phyloP scores from a whole-genome alignment of 1,139 yeast species.

The Yamadazyma epiphylla region DNA sequence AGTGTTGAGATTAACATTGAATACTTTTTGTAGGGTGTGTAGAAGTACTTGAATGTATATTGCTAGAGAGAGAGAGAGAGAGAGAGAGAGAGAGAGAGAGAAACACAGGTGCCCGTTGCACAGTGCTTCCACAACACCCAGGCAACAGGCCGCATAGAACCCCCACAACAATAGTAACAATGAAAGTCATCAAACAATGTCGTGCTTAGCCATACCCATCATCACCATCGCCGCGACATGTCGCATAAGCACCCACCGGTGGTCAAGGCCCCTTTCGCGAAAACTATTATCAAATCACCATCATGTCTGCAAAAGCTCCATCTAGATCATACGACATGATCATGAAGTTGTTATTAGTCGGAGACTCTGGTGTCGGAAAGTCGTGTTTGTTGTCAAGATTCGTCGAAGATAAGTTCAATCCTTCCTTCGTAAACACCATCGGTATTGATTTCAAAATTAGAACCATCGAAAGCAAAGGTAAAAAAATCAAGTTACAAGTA shows the following conservation, averaged over 20 bases:
- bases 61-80: no score
- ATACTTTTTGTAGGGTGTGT: conserved; percentile 52
- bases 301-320: conserved; percentile 57
- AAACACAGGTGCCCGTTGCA: no score
- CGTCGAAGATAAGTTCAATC: conserved; percentile 96
- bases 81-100: no score
- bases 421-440: conserved; percentile 93
- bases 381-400: conserved; percentile 91
- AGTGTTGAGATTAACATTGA: conserved; percentile 88
- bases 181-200: no score
- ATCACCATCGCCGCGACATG: no score
- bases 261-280: neutral
- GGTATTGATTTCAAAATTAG: conserved; percentile 98
- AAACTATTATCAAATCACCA: conserved; percentile 3
- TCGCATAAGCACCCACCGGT: neutral
- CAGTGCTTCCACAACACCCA: no score
- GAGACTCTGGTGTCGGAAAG: conserved; percentile 97
- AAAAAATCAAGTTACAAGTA: conserved; percentile 88
- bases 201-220: no score
- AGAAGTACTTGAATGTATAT: no score
- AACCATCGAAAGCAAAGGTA: conserved; percentile 90
- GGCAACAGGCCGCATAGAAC: no score
- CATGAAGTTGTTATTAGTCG: conserved; percentile 88
- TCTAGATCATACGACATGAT: conserved; percentile 89
- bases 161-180: no score